These are phyloP conservation scores for Magnusiomyces paraingens DNA, from an alignment of 1,139 yeast species.

Conservation along the genomic window DNA sequence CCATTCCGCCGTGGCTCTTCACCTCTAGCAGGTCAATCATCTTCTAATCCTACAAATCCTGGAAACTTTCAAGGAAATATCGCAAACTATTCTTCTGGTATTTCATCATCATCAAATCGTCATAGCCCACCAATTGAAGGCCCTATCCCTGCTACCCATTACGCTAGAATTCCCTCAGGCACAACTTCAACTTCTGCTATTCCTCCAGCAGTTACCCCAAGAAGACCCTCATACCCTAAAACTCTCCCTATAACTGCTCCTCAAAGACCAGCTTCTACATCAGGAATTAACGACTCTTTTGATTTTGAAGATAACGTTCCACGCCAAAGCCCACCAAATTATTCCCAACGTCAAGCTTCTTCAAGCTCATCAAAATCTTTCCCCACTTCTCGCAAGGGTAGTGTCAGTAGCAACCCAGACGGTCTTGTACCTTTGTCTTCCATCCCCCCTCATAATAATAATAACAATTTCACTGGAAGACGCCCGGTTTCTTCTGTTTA, in stretches of 20 bases:
- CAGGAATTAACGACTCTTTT: too few species aligned
- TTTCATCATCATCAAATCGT: neutral
- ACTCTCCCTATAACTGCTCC: too few species aligned
- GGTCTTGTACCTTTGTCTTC: too few species aligned
- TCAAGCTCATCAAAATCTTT: too few species aligned
- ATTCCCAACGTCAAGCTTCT: too few species aligned
- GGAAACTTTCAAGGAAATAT: too few species aligned
- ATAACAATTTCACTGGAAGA: neutral
- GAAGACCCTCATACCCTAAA: neutral
- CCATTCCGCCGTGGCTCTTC: slow-evolving; percentile 14
- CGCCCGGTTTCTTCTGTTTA: slow-evolving; percentile 2
- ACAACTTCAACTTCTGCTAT: neutral
- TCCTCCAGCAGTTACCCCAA: neutral
- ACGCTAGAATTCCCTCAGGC: neutral
- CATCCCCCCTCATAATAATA: neutral
- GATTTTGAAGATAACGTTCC: too few species aligned
- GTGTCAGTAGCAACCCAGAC: too few species aligned
- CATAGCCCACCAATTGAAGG: neutral
- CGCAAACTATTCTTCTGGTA: neutral
- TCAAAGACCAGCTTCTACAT: too few species aligned
- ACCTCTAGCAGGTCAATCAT: slow-evolving; percentile 2
- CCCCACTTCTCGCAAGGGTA: too few species aligned
- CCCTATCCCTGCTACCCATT: neutral
- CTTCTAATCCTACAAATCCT: neutral
- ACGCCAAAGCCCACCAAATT: too few species aligned